Conservation (phyloP, 345 rosid genomes). For the Durio zibethinus region DNA sequence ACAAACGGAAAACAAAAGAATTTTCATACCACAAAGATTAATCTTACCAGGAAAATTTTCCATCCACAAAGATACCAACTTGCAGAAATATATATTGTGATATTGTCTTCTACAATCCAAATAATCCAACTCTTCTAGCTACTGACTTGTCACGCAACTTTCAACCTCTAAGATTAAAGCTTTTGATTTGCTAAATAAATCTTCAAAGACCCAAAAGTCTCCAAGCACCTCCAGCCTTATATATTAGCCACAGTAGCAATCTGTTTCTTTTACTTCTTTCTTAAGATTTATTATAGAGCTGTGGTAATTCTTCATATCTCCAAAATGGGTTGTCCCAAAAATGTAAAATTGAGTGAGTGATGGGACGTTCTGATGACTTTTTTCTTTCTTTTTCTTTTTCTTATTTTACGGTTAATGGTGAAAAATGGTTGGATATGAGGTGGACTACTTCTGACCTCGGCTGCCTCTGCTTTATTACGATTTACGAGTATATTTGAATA, state of each 20-base stretch:
- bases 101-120: not conserved
- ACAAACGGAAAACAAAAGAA: not conserved
- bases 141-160: constrained; percentile 10
- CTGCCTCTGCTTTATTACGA: not conserved
- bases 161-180: constrained; percentile 24
- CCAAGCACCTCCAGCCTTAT: not conserved
- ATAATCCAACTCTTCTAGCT: not conserved
- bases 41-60: constrained; percentile 32
- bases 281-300: not conserved
- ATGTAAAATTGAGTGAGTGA: not conserved
- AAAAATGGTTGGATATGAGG: not conserved
- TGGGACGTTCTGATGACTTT: not conserved
- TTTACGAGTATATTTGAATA: not conserved
- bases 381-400: too few relatives aligned
- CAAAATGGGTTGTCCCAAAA: not conserved
- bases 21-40: not conserved
- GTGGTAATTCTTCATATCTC: not conserved
- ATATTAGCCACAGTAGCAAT: not conserved
- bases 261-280: not conserved
- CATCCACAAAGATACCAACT: constrained; percentile 25
- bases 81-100: not conserved
- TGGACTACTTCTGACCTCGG: not conserved
- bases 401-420: not conserved
- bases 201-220: not conserved
- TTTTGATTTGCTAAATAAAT: constrained; percentile 18